phyloP scores from a whole-genome alignment of 2,329 filamentous ascomycete species.

The Phialophora tarda region DNA sequence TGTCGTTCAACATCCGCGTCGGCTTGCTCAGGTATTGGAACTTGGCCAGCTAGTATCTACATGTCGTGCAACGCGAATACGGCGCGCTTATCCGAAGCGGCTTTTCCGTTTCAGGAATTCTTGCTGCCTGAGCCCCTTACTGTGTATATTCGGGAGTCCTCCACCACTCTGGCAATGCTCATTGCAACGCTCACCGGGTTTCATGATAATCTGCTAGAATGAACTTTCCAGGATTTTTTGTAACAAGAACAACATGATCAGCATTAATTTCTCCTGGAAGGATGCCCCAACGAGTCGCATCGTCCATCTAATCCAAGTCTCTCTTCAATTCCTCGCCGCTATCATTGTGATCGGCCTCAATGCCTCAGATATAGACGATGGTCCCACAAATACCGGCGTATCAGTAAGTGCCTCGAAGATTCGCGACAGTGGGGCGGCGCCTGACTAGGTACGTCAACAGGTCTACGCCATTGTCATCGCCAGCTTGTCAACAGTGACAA shows the following conservation, averaged over 20 bases:
- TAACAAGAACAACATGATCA: conserved; percentile 14
- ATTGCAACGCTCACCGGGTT: not conserved
- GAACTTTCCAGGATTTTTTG: not conserved
- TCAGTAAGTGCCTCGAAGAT: conserved; percentile 10
- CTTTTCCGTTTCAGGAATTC: conserved; percentile 3
- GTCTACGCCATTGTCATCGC: conserved; percentile 17
- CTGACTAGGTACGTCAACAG: conserved; percentile 1
- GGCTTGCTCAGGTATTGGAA: not conserved
- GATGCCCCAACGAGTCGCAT: conserved; percentile 11
- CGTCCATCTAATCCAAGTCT: conserved; percentile 10
- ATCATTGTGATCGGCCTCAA: conserved; percentile 18
- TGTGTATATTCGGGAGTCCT: not conserved
- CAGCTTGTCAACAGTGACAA: conserved; percentile 8
- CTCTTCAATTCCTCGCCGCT: conserved; percentile 8
- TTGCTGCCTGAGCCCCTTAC: conserved; percentile 15
- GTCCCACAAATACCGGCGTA: conserved; percentile 7
- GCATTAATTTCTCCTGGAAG: conserved; percentile 9
- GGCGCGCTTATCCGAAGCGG: conserved; percentile 3
- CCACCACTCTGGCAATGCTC: too few species aligned
- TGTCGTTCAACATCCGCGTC: not conserved
- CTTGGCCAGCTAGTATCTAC: not conserved
- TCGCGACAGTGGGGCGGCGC: not conserved
- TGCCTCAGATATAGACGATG: conserved; percentile 13
- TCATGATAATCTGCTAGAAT: not conserved
- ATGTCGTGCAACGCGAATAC: not conserved